phyloP scores from a whole-genome alignment of 2,329 filamentous ascomycete species.

The Monosporascus sp. region DNA sequence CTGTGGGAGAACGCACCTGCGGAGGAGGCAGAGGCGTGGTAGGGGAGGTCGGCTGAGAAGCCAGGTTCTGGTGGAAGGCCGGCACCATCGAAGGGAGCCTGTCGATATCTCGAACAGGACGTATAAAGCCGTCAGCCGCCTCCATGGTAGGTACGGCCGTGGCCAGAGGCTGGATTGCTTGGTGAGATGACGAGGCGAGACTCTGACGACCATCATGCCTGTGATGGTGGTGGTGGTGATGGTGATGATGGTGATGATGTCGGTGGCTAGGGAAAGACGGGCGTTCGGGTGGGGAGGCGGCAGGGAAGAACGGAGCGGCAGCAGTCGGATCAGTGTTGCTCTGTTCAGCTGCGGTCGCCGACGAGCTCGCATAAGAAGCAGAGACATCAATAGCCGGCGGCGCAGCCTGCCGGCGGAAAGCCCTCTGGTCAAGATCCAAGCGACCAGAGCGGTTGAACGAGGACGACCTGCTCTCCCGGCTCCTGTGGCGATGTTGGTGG shows the following conservation, averaged over 20 bases:
- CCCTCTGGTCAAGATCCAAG: constrained; percentile 53
- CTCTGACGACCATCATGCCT: constrained; percentile 44
- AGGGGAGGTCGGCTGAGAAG: constrained; percentile 88
- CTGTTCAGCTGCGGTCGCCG: constrained; percentile 35
- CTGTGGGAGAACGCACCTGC: constrained; percentile 53
- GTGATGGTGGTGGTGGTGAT: constrained; percentile 38
- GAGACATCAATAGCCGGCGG: constrained; percentile 81
- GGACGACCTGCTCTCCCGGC: constrained; percentile 43
- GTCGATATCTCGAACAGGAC: constrained; percentile 76
- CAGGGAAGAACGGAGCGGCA: constrained; percentile 53
- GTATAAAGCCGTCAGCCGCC: constrained; percentile 66
- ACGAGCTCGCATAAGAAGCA: constrained; percentile 40
- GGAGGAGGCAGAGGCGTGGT: constrained; percentile 74
- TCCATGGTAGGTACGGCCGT: constrained; percentile 65
- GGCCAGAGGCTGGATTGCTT: constrained; percentile 60
- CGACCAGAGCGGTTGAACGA: constrained; percentile 50
- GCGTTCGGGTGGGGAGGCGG: constrained; percentile 67
- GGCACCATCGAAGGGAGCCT: constrained; percentile 78
- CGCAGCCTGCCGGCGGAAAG: constrained; percentile 70
- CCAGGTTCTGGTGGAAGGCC: constrained; percentile 60
- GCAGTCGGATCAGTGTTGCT: constrained; percentile 51
- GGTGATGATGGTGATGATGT: constrained; percentile 44
- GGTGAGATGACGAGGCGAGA: constrained; percentile 44
- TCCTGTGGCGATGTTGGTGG: constrained; percentile 45
- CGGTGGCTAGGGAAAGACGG: constrained; percentile 52